Percentiles rank a stretch among this genome's conserved stretches.
phyloP scores from a whole-genome alignment of 768 basidiomycete species.

The Kwoniella mangroviensis region DNA sequence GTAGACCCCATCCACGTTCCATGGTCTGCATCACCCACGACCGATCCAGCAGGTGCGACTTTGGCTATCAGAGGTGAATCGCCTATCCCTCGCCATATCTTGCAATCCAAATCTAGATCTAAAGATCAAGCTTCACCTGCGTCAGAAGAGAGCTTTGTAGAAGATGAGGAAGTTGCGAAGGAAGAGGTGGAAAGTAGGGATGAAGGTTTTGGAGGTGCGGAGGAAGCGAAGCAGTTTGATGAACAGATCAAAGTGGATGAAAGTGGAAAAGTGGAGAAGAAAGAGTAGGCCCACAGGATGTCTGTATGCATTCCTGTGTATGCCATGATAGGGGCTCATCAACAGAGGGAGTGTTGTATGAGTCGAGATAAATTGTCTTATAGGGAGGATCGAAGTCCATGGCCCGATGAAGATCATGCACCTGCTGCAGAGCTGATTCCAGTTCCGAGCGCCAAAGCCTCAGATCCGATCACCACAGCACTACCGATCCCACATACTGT shows the following conservation, averaged over 20 bases:
- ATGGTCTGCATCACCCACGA: conserved; percentile 19
- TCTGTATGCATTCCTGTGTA: neutral
- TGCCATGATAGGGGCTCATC: neutral
- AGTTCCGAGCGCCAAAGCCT: too few relatives aligned
- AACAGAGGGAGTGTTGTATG: neutral
- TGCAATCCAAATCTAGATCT: neutral
- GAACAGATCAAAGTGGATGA: conserved; percentile 31
- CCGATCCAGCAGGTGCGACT: conserved; percentile 24
- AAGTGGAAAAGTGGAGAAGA: conserved; percentile 33
- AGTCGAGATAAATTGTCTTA: too few relatives aligned
- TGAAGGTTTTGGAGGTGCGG: conserved; percentile 46
- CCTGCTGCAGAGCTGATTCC: too few relatives aligned
- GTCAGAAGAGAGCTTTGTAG: conserved; percentile 27
- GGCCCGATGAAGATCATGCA: too few relatives aligned
- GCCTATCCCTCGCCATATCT: conserved; percentile 11
- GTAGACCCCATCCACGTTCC: conserved; percentile 16
- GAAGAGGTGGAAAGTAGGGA: conserved; percentile 44
- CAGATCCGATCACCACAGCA: too few relatives aligned
- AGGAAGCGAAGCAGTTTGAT: conserved; percentile 48
- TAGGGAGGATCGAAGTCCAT: too few relatives aligned
- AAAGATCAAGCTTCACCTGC: neutral
- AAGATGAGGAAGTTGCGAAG: conserved; percentile 35
- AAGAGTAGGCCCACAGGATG: conserved; percentile 7
- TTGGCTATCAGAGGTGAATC: conserved; percentile 23
- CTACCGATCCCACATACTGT: too few relatives aligned